These are phyloP conservation scores for rapeseed (Brassica napus) DNA, from an alignment of 345 rosid genomes.

Conservation along the genomic window DNA sequence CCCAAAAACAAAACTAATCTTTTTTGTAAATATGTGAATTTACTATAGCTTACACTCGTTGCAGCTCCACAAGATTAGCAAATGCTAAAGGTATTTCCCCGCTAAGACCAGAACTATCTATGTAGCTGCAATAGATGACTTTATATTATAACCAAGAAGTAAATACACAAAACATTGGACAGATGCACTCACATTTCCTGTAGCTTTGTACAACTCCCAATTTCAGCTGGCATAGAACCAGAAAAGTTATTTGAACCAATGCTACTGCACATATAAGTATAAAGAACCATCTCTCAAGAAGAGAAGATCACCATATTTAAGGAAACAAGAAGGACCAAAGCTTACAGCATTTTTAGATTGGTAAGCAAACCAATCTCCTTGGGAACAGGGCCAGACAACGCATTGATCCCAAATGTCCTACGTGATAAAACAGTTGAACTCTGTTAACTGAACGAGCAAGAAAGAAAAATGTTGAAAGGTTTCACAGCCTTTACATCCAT, in stretches of 20 bases:
- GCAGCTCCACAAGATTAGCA: constrained; percentile 43
- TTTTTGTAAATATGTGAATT: neutral
- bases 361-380: constrained; percentile 66
- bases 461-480: neutral
- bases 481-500: constrained; percentile 52
- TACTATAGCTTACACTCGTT: constrained; percentile 26
- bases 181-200: constrained; percentile 55
- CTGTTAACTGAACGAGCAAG: neutral
- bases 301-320: neutral
- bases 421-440: neutral
- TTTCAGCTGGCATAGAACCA: constrained; percentile 63
- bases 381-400: constrained; percentile 67
- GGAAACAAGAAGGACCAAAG: constrained; percentile 6
- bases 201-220: constrained; percentile 57
- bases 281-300: constrained; percentile 9
- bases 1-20: neutral
- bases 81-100: constrained; percentile 61
- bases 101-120: constrained; percentile 58
- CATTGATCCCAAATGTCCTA: constrained; percentile 59
- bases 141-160: neutral
- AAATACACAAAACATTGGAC: neutral
- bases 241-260: constrained; percentile 62
- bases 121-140: constrained; percentile 43
- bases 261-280: constrained; percentile 33
- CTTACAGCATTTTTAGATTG: constrained; percentile 53